Evolutionary conservation across 83 land plant species (phyloP), one percentile per base, ranked within the genome.

Genomic region (Thuja plicata): DNA sequence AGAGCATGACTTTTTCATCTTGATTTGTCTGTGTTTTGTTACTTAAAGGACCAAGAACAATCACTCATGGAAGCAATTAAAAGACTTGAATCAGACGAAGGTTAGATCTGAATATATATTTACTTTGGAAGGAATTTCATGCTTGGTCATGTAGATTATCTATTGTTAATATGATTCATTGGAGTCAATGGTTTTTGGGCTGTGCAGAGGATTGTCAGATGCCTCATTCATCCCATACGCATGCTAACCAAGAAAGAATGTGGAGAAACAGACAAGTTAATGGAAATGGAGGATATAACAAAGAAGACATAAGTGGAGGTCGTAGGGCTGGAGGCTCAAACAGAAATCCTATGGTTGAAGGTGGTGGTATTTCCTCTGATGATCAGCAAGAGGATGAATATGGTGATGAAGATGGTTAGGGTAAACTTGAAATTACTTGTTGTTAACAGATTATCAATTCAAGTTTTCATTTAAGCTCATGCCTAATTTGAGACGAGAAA

Each of bases 71-170:
- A 88, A 27, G 91, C 89, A 73, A 84, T 90, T 85, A 83, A 16
- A 83, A 88, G 88, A 85, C 89, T 90, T 41, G 91, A 35, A 46
- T 73, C 91, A 37, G 91, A 90, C 84, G 89, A 81, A 32, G 89
- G 84, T 88, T 32, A 90, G 89, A 46, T 30, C 37, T 16, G 32
- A 30, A 34, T 30, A 6, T 74, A 32, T 32, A 74, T 32, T 74
- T 74, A 32, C 37, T 74, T 74, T 30, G 37, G 37, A 74, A 30
- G 35, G 78, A 48, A 83, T 19, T 83, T 41, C 32, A 10, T 43
- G 21, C 55, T 83, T 83, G 85, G 85, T 62, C 30, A 46, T 45
- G 35, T 48, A 46, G 43, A 48, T 83, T 32, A 45, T 43, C n/a
- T n/a, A 10, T 83, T 41, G 32, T 24, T 83, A 30, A 16, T 0